phyloP scores from a whole-genome alignment of 2,329 filamentous ascomycete genomes.

The Beauveria medogensis region DNA sequence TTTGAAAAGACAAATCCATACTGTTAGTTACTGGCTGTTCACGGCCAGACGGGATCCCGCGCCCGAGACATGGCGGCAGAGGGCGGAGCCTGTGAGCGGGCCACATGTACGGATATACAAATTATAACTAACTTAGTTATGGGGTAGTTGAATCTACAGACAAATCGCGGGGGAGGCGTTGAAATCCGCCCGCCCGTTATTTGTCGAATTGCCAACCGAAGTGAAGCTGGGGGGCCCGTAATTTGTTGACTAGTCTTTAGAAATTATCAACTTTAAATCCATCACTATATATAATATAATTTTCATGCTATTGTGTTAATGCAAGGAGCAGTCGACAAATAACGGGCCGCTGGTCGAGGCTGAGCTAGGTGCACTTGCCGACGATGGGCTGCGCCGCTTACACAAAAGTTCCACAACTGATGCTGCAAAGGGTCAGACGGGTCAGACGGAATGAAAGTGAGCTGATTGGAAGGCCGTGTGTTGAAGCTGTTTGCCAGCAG shows the following conservation, averaged over 20 bases:
- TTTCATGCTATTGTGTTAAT: too few species aligned
- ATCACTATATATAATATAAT: too few species aligned
- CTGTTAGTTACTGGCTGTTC: neutral
- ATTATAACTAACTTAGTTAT: neutral
- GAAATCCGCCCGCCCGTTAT: neutral
- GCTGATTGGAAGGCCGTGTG: constrained; percentile 1
- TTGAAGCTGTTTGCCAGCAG: too few species aligned
- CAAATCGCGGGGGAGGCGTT: neutral
- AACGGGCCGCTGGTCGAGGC: too few species aligned
- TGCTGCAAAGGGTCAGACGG: neutral
- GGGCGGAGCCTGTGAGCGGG: neutral
- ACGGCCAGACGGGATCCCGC: neutral
- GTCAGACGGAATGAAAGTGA: neutral
- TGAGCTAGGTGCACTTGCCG: constrained; percentile 3
- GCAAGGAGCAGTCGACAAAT: too few species aligned
- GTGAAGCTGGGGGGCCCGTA: too few species aligned
- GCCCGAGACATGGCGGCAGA: neutral
- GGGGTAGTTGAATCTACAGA: neutral
- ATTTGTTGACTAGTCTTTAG: too few species aligned
- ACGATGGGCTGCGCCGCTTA: neutral
- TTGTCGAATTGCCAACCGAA: too few species aligned
- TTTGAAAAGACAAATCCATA: neutral
- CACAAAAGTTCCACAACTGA: neutral
- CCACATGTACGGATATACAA: neutral
- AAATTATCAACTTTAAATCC: too few species aligned